phyloP scores from a whole-genome alignment of 2,329 filamentous ascomycete species.

The Metarhizium guizhouense region DNA sequence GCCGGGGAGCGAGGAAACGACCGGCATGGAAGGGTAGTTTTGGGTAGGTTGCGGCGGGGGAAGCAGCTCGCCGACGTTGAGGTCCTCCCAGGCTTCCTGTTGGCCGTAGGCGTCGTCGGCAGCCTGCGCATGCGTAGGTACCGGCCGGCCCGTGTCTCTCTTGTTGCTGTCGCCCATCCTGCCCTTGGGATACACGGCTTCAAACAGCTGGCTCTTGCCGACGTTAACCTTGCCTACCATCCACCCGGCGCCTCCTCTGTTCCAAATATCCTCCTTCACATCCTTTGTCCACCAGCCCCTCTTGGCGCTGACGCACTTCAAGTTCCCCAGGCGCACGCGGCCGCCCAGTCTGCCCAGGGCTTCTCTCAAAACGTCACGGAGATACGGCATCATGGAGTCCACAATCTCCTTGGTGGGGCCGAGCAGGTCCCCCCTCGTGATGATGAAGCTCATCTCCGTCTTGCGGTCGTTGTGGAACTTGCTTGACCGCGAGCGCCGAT shows the following conservation, averaged over 20 bases:
- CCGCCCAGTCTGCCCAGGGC: constrained; percentile 59
- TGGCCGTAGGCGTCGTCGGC: constrained; percentile 4
- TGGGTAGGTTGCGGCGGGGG: constrained; percentile 67
- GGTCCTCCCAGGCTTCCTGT: constrained; percentile 9
- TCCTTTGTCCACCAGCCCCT: constrained; percentile 84
- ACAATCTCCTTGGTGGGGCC: constrained; percentile 78
- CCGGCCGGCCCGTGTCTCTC: constrained; percentile 4
- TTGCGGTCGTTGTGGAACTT: constrained; percentile 59
- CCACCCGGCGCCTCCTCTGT: constrained; percentile 80
- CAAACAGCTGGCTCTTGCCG: constrained; percentile 88
- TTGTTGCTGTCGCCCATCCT: constrained; percentile 31
- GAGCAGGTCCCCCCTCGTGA: constrained; percentile 80
- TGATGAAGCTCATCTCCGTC: constrained; percentile 80
- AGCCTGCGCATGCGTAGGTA: constrained; percentile 11
- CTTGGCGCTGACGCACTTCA: constrained; percentile 78
- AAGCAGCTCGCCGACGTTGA: constrained; percentile 50
- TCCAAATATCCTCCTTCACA: constrained; percentile 78
- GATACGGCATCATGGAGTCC: constrained; percentile 76
- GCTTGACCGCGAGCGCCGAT: constrained; percentile 62
- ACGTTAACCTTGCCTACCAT: constrained; percentile 98
- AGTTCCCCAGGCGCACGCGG: constrained; percentile 76
- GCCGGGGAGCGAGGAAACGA: constrained; percentile 79
- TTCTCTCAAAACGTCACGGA: constrained; percentile 67
- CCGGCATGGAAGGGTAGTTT: constrained; percentile 73
- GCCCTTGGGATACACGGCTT: constrained; percentile 76